Conservation (phyloP, 176 grass and related monocot genomes). For the Oryza officinalis region DNA sequence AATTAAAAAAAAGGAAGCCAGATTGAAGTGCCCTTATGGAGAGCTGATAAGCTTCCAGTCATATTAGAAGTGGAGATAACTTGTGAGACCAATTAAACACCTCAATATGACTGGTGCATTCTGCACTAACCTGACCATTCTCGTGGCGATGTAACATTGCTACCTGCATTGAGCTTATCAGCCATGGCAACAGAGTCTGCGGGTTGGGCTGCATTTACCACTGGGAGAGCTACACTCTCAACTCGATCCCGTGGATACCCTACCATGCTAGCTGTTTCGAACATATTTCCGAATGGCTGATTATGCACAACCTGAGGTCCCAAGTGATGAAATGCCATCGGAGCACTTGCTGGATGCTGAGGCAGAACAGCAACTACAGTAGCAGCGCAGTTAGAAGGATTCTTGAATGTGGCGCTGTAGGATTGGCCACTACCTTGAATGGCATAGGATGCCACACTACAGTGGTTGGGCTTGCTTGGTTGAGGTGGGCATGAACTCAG, state of each 20-base stretch:
- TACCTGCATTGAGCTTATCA: constrained; percentile 73
- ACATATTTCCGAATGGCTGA: constrained; percentile 60
- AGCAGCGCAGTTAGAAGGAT: constrained; percentile 51
- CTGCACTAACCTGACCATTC: constrained; percentile 54
- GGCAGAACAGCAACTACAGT: constrained; percentile 53
- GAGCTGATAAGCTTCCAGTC: constrained; percentile 26
- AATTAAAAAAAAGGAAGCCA: constrained; percentile 43
- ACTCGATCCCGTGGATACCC: constrained; percentile 71
- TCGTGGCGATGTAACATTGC: constrained; percentile 54
- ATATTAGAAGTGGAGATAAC: constrained; percentile 11
- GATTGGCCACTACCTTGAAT: constrained; percentile 56
- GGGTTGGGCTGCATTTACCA: constrained; percentile 52
- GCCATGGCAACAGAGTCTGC: constrained; percentile 57
- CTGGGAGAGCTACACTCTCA: constrained; percentile 38
- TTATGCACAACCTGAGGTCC: constrained; percentile 50
- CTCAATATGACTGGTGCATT: background rate
- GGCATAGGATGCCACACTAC: constrained; percentile 57
- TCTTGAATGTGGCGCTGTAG: constrained; percentile 48
- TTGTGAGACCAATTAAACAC: background rate
- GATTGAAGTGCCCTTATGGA: constrained; percentile 21
- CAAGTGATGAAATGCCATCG: constrained; percentile 51
- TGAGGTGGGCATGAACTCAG: constrained; percentile 51
- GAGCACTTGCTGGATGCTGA: constrained; percentile 38
- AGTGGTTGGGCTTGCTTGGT: constrained; percentile 60
- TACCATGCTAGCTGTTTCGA: constrained; percentile 72